Evolutionary conservation across 306 rosid species (phyloP).

Genomic region (Corylus avellana): DNA sequence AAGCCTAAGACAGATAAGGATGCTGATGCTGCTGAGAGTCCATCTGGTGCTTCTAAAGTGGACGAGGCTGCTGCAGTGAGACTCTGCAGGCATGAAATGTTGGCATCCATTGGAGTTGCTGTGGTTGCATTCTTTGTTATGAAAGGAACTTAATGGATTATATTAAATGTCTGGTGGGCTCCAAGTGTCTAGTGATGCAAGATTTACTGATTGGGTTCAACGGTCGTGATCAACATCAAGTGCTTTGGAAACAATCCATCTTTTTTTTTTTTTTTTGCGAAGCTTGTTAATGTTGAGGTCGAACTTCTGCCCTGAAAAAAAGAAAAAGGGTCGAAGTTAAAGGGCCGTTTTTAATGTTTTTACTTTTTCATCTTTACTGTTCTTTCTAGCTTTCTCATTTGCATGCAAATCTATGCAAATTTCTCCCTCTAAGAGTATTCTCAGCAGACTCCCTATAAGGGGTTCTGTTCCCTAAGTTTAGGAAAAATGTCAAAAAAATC

Average conservation of each 20-base stretch:
- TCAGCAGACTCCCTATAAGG: too few species aligned
- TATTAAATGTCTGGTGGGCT: neutral
- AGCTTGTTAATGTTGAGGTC: neutral
- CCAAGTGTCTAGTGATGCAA: neutral
- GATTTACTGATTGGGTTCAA: neutral
- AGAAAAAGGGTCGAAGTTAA: too few species aligned
- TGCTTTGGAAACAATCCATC: conserved; percentile 18
- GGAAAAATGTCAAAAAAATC: too few species aligned
- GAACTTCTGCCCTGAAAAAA: too few species aligned
- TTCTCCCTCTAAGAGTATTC: too few species aligned
- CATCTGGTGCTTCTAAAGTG: conserved; percentile 8
- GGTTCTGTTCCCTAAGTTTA: too few species aligned
- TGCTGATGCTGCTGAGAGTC: neutral
- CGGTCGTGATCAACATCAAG: conserved; percentile 13
- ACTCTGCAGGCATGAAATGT: conserved; percentile 9
- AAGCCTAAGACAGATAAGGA: neutral
- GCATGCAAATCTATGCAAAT: too few species aligned
- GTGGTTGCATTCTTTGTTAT: neutral
- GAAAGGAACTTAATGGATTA: conserved; percentile 14
- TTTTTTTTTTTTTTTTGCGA: neutral
- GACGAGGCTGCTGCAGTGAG: neutral
- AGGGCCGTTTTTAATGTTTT: neutral
- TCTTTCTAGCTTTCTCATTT: too few species aligned
- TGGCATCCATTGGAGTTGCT: conserved; percentile 27
- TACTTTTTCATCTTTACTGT: too few species aligned